These are phyloP conservation scores for Cruciata laevipes DNA, from an alignment of 257 asterid species.

Conservation along the genomic window DNA sequence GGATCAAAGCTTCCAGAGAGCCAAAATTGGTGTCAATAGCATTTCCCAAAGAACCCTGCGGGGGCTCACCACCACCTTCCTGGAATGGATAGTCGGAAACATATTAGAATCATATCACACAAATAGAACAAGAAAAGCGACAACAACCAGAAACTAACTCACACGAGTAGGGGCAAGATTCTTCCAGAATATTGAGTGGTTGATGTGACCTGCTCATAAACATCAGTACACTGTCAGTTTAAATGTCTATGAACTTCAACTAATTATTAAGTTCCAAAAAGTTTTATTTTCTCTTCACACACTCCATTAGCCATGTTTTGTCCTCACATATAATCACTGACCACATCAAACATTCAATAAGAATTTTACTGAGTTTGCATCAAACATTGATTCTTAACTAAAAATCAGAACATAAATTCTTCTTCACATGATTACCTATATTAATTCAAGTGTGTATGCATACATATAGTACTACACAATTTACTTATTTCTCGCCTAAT, in stretches of 20 bases:
- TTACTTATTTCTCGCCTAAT: neutral
- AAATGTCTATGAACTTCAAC: neutral
- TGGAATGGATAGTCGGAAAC: constrained; percentile 21
- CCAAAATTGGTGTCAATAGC: constrained; percentile 63
- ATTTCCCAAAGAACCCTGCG: constrained; percentile 54
- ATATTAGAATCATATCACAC: neutral
- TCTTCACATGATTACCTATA: neutral
- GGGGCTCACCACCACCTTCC: constrained; percentile 88
- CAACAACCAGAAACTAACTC: constrained; percentile 28
- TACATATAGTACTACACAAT: neutral
- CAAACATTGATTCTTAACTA: neutral
- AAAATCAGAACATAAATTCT: neutral
- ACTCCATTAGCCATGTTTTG: too few species aligned
- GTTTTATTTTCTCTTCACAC: neutral
- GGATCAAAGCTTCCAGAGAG: constrained; percentile 53
- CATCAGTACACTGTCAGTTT: constrained; percentile 9
- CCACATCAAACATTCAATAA: neutral
- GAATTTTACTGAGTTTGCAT: neutral
- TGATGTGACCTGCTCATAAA: constrained; percentile 58
- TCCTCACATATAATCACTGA: neutral
- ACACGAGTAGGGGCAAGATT: constrained; percentile 75
- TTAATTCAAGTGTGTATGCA: too few species aligned
- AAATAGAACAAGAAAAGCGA: neutral
- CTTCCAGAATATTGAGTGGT: constrained; percentile 93
- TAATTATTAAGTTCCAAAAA: neutral